phyloP scores from a whole-genome alignment of 305 asterid genomes.

The Fraxinus sp. region DNA sequence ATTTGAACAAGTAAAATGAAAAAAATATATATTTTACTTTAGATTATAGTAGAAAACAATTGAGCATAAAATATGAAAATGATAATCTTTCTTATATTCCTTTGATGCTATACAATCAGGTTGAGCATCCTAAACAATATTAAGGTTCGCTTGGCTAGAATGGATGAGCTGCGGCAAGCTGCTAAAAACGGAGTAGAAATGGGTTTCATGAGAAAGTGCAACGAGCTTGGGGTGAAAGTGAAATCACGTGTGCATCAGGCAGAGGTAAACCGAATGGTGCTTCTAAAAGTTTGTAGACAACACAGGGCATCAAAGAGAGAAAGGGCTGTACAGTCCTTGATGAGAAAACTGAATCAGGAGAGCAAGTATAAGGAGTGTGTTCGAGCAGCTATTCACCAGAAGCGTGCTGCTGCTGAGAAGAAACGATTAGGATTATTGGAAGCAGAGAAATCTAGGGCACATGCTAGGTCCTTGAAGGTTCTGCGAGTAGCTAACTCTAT shows the following conservation, averaged over 20 bases:
- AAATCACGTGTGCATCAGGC: slow-evolving; percentile 29
- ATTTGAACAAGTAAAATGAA: background rate
- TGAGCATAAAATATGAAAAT: background rate
- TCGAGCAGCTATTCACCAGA: slow-evolving; percentile 32
- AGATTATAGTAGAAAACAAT: background rate
- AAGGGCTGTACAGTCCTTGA: slow-evolving; percentile 27
- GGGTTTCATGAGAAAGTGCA: slow-evolving; percentile 27
- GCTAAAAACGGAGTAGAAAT: slow-evolving; percentile 31
- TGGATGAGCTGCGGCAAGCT: slow-evolving; percentile 31
- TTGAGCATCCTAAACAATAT: slow-evolving; percentile 34
- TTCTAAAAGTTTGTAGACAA: slow-evolving; percentile 29
- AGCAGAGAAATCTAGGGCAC: slow-evolving; percentile 33
- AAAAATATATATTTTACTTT: background rate
- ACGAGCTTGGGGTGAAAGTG: slow-evolving; percentile 32
- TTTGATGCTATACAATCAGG: slow-evolving; percentile 20
- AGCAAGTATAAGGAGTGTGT: slow-evolving; percentile 31
- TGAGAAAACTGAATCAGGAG: slow-evolving; percentile 26
- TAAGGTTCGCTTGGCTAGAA: slow-evolving; percentile 32
- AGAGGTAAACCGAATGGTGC: slow-evolving; percentile 31
- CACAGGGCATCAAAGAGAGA: slow-evolving; percentile 30
- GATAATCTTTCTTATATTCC: background rate
- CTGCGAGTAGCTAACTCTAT: slow-evolving; percentile 22
- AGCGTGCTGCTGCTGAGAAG: slow-evolving; percentile 36
- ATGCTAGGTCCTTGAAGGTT: slow-evolving; percentile 31
- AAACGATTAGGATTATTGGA: slow-evolving; percentile 31